Conservation (phyloP, 1,284 basidiomycete genomes). For the Ceratobasidium papillatum region DNA sequence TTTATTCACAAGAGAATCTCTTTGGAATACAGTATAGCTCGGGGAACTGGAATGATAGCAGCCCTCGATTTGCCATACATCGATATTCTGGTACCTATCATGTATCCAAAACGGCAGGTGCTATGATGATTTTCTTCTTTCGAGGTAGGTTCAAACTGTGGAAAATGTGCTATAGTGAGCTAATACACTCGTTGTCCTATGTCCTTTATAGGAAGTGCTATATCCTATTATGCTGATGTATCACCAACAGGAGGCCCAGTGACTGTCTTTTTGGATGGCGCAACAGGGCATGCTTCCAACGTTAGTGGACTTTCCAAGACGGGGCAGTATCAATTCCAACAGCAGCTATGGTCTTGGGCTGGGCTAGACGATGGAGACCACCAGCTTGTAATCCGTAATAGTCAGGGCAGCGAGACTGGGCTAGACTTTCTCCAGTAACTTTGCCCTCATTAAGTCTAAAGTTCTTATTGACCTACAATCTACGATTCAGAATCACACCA, state of each 20-base stretch:
- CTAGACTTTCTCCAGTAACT: constrained; percentile 2
- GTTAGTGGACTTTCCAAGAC: not conserved
- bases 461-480: not conserved
- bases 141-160: not conserved
- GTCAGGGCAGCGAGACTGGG: not conserved
- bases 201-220: not conserved
- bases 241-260: not conserved
- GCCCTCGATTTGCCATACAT: not conserved
- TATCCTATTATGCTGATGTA: not conserved
- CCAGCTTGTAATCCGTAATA: not conserved
- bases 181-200: not conserved
- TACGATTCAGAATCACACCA: not conserved
- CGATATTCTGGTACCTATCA: not conserved
- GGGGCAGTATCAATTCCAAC: not conserved
- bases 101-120: not conserved
- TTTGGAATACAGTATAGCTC: not conserved
- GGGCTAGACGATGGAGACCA: not conserved
- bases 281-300: not conserved
- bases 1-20: not conserved
- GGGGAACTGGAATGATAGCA: not conserved
- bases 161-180: no score
- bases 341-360: not conserved
- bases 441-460: not conserved
- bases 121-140: not conserved
- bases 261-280: not conserved